Evolutionary conservation across 768 basidiomycete species (phyloP).

Genomic region (Suillus subaureus): DNA sequence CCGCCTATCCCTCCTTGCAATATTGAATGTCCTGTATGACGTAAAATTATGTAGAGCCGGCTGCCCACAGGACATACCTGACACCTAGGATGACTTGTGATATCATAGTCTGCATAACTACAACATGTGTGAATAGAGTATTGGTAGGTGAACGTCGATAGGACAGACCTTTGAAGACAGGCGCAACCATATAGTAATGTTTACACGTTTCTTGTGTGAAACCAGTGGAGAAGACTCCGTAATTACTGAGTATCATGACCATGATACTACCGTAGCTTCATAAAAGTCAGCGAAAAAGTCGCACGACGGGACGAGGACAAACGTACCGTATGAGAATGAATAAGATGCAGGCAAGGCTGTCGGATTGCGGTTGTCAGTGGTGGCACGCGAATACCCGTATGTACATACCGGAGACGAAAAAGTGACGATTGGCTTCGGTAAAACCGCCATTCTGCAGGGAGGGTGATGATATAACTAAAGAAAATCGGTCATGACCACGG

Average conservation of each 20-base stretch:
- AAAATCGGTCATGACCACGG: not conserved
- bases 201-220: slow-evolving; percentile 53
- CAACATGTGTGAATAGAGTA: slow-evolving; percentile 8
- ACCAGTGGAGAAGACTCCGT: slow-evolving; percentile 55
- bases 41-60: not conserved
- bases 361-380: not conserved
- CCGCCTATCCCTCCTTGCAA: slow-evolving; percentile 47
- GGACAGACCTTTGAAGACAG: slow-evolving; percentile 62
- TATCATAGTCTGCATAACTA: slow-evolving; percentile 64
- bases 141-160: not conserved
- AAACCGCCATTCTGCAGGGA: slow-evolving; percentile 36
- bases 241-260: slow-evolving; percentile 52
- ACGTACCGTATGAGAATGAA: slow-evolving; percentile 36
- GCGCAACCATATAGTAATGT: slow-evolving; percentile 52
- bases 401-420: slow-evolving; percentile 29
- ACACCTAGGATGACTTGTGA: slow-evolving; percentile 68
- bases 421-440: slow-evolving; percentile 32
- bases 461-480: slow-evolving; percentile 33
- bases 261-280: slow-evolving; percentile 45
- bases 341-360: slow-evolving; percentile 33
- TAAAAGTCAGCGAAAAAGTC: not conserved
- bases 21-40: slow-evolving; percentile 56
- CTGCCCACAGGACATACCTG: slow-evolving; percentile 39
- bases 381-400: not conserved
- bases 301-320: not conserved